Conservation (phyloP, 2,329 filamentous ascomycete species). For the Mycosphaerelloides madeirae region DNA sequence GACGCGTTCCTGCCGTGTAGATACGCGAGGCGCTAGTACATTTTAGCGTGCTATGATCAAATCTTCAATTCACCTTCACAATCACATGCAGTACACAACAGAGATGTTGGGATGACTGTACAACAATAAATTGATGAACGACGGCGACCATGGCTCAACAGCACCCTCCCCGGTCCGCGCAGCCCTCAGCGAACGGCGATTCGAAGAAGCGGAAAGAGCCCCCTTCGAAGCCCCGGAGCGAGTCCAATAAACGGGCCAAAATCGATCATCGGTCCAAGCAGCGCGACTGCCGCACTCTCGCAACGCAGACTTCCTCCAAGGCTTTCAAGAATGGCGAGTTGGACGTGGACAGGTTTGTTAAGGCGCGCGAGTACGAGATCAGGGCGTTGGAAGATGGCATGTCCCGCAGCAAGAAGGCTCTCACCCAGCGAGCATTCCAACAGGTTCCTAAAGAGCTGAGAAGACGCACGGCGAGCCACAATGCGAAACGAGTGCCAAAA, state of each 20-base stretch:
- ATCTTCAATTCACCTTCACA: too few species aligned
- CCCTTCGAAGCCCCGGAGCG: constrained; percentile 10
- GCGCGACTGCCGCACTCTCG: constrained; percentile 44
- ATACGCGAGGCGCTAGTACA: too few species aligned
- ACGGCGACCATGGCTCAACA: background rate
- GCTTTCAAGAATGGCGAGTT: constrained; percentile 70
- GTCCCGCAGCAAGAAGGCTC: constrained; percentile 61
- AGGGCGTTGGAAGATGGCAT: constrained; percentile 78
- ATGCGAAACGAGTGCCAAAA: constrained; percentile 82
- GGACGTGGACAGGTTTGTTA: constrained; percentile 78
- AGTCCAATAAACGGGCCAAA: constrained; percentile 16
- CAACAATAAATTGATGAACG: too few species aligned
- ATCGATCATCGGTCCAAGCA: constrained; percentile 23
- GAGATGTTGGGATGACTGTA: too few species aligned
- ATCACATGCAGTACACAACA: too few species aligned
- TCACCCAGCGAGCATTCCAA: constrained; percentile 77
- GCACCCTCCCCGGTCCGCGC: background rate
- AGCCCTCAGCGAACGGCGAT: background rate
- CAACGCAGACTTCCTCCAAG: constrained; percentile 43
- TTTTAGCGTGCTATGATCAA: too few species aligned
- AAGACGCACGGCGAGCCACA: constrained; percentile 87
- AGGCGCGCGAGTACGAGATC: constrained; percentile 84
- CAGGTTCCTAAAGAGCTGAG: constrained; percentile 79
- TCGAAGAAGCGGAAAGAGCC: constrained; percentile 27
- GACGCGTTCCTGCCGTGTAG: too few species aligned